Evolutionary conservation across 805 yeast genomes (phyloP).

Genomic region (Ogataea paradorogensis): DNA sequence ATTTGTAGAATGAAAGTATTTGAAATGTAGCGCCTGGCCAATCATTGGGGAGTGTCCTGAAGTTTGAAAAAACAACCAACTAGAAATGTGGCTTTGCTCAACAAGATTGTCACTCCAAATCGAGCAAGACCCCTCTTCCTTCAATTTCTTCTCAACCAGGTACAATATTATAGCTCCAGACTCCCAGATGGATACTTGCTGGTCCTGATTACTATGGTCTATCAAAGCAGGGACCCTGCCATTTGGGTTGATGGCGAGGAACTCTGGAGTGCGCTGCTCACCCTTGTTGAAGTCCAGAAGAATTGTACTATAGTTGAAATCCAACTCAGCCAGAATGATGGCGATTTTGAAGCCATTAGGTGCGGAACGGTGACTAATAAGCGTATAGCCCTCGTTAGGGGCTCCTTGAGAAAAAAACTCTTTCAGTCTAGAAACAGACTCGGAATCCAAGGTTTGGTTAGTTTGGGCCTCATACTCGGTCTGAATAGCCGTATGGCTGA

Average conservation of each 20-base stretch:
- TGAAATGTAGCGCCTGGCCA: constrained; percentile 93
- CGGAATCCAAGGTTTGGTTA: constrained; percentile 39
- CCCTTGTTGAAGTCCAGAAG: constrained; percentile 83
- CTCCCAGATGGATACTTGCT: constrained; percentile 87
- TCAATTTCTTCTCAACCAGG: constrained; percentile 63
- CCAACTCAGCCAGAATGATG: constrained; percentile 79
- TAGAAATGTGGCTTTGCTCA: constrained; percentile 79
- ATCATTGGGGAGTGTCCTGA: constrained; percentile 99
- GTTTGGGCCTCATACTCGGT: constrained; percentile 44
- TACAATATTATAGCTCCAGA: constrained; percentile 89
- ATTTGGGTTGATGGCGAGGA: constrained; percentile 90
- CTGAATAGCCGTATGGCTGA: constrained; percentile 40
- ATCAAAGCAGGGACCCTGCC: constrained; percentile 94
- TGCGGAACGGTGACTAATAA: constrained; percentile 81
- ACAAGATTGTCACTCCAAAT: constrained; percentile 76
- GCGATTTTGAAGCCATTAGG: constrained; percentile 97
- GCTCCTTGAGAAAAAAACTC: constrained; percentile 62
- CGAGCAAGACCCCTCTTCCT: constrained; percentile 64
- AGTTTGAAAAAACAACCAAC: constrained; percentile 94
- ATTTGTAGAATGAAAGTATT: constrained; percentile 82
- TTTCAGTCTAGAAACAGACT: constrained; percentile 57
- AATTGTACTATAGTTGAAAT: constrained; percentile 73
- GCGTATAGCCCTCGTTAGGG: constrained; percentile 79
- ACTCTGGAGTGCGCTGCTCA: constrained; percentile 92
- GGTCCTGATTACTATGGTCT: constrained; percentile 66